Evolutionary conservation across 306 rosid species (phyloP), one percentile per base, ranked within the genome.

Genomic region (Alnus rubra): DNA sequence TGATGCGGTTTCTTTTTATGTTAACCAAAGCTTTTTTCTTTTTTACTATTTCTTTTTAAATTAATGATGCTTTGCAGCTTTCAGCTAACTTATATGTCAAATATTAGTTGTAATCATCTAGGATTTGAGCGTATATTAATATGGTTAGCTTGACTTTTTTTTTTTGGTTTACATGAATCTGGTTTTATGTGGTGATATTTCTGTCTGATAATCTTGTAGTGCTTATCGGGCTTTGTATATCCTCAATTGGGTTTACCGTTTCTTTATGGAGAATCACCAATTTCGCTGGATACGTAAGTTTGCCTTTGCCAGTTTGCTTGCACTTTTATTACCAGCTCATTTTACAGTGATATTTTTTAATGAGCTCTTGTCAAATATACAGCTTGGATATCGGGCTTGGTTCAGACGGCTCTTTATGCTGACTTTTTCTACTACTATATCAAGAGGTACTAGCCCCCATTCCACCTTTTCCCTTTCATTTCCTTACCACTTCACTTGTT

Each of bases 331-430:
- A 2, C 44, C 33, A 16, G 42, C 31, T 62, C 70, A n/a, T 4
- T 31, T 76, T 35, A 4, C 19, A 35, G 55, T 59, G 49, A 49
- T 31, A 30, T 44, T n/a, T 19, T 6, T 60, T 12, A 50, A 69
- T 67, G 30, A 31, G 73, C 64, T 31, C 39, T 48, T 73, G 51
- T 73, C 19, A 51, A 73, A 37, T 64, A 51, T 50, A 16, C 87
- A 86, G 87, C 87, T 74, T 86, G 89, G 84, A 10, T 86, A 11
- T 80, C 89, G 45, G 89, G 89, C 50, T 81, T 86, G 6, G 69
- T 86, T 44, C 89, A 86, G 73, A 86, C 89, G 14, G 83, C 81
- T 74, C 79, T 86, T 23, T 86, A 83, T 77, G 87, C 85, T 0
- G 86, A 82, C 78, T 82, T 82, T 42, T 86, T 82, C 83, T 82